A percentile compares a stretch with the other conserved stretches of the same genome.
Conservation (phyloP, 1,284 basidiomycete species). For the Xanthoconium separans region DNA sequence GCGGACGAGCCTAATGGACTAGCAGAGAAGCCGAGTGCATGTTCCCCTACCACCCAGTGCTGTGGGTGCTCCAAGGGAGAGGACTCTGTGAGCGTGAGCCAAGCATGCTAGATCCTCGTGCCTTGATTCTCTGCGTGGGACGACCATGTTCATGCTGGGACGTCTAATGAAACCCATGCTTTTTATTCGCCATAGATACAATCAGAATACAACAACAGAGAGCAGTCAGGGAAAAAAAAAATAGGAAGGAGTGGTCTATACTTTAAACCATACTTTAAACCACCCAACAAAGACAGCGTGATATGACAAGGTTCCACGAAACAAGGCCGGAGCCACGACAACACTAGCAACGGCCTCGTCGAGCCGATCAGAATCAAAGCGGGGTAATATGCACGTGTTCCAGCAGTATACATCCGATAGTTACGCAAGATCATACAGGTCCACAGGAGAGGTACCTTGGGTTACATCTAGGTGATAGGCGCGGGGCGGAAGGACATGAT, state of each 20-base stretch:
- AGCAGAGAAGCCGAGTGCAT: background rate
- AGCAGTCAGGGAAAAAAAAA: background rate
- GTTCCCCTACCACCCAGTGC: background rate
- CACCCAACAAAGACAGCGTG: slow-evolving; percentile 4
- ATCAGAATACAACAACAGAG: slow-evolving; percentile 11
- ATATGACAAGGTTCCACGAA: background rate
- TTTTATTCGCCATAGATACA: slow-evolving; percentile 9
- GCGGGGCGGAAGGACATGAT: slow-evolving; percentile 77
- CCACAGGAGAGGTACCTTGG: background rate
- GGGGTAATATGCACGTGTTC: slow-evolving; percentile 4
- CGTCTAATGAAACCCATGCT: slow-evolving; percentile 1
- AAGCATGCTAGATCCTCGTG: background rate
- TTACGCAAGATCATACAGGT: slow-evolving; percentile 8
- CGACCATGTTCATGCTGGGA: background rate
- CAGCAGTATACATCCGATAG: slow-evolving; percentile 10
- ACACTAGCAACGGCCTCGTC: background rate
- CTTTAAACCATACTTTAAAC: background rate
- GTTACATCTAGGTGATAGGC: slow-evolving; percentile 45
- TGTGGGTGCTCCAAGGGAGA: slow-evolving; percentile 3
- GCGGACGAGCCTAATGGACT: background rate
- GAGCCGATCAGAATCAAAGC: background rate
- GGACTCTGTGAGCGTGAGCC: background rate
- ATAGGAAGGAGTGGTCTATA: slow-evolving; percentile 1
- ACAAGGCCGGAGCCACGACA: background rate
- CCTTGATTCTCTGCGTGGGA: background rate